Evolutionary conservation across 345 rosid genomes (phyloP).

Genomic region (Salix caprea): DNA sequence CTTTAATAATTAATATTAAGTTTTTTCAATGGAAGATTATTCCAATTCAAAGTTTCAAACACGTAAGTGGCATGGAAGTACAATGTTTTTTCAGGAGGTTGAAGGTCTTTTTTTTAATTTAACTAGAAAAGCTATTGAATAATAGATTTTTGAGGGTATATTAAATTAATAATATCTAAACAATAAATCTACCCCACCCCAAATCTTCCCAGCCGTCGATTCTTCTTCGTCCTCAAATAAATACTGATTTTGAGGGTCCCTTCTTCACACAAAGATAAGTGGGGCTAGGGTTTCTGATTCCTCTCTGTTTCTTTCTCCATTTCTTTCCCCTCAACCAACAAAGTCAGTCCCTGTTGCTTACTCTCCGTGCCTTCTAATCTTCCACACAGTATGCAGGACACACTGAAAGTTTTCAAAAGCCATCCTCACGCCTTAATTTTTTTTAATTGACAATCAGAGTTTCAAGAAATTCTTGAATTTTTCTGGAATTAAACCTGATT

Average conservation of each 20-base stretch:
- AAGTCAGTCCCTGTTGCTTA: not conserved
- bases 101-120: too few species aligned
- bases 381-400: not conserved
- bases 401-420: too few species aligned
- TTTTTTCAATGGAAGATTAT: too few species aligned
- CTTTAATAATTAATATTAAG: too few species aligned
- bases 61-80: too few species aligned
- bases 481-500: not conserved
- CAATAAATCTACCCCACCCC: too few species aligned
- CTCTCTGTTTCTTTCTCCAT: not conserved
- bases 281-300: conserved; percentile 37
- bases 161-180: too few species aligned
- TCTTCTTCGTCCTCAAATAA: conserved; percentile 11
- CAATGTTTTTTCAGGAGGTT: too few species aligned
- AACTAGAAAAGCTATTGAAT: too few species aligned
- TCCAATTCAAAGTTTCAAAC: too few species aligned
- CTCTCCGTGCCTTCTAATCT: not conserved
- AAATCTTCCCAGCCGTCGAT: conserved; percentile 25
- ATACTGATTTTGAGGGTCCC: conserved; percentile 27
- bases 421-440: too few species aligned
- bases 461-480: not conserved
- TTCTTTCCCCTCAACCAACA: not conserved
- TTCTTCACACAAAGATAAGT: conserved; percentile 21
- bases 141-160: too few species aligned
- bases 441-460: conserved; percentile 18